Percentiles rank a stretch among this genome's conserved stretches.
Conservation (phyloP, 495 filamentous ascomycete genomes). For the Astrothelium subdiscretum region DNA sequence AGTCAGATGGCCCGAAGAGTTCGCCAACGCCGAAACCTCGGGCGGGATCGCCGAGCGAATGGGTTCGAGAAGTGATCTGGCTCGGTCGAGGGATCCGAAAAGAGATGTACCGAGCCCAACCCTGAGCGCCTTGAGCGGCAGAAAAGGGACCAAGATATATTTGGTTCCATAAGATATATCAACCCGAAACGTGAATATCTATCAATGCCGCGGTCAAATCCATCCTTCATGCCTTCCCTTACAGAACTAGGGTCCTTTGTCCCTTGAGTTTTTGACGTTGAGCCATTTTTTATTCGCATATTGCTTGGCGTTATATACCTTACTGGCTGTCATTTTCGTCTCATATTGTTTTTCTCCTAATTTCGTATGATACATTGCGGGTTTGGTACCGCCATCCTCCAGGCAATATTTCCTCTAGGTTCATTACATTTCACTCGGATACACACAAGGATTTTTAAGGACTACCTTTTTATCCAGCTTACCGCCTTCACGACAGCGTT, state of each 20-base stretch:
- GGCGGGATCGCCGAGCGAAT: not conserved
- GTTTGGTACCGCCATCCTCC: not conserved
- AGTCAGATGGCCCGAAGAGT: not conserved
- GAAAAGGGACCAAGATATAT: not conserved
- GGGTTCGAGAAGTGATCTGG: not conserved
- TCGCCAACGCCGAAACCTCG: not conserved
- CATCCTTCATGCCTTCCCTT: too few species aligned
- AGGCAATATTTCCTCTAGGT: not conserved
- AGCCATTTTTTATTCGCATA: not conserved
- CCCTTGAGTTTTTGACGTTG: not conserved
- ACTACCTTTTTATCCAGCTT: too few species aligned
- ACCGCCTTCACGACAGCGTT: too few species aligned
- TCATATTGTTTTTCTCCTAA: not conserved
- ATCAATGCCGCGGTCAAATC: too few species aligned
- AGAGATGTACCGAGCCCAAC: not conserved
- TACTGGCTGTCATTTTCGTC: not conserved
- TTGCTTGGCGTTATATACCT: not conserved
- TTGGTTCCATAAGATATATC: not conserved
- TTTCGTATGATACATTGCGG: not conserved
- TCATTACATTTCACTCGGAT: too few species aligned
- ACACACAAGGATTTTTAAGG: too few species aligned
- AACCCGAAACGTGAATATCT: too few species aligned
- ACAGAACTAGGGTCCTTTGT: too few species aligned
- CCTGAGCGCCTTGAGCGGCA: not conserved
- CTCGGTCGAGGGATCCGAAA: not conserved